These are phyloP conservation scores for Aciculoconidium aculeatum DNA, from an alignment of 805 yeast genomes.

Conservation along the genomic window DNA sequence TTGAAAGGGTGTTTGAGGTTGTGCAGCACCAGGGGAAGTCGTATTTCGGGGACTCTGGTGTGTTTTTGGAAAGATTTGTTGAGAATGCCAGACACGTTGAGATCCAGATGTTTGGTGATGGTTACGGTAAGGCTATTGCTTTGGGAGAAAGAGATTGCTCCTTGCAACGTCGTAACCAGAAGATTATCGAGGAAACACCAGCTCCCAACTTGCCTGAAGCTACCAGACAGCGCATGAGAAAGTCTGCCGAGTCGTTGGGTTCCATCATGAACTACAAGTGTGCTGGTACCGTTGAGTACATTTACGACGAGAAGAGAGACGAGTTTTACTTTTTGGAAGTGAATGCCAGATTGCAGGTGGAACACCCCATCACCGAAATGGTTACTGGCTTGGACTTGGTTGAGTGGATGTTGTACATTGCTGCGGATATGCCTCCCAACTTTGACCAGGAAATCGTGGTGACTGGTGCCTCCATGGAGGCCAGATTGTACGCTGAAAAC, in stretches of 20 bases:
- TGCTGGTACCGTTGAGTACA: constrained; percentile 97
- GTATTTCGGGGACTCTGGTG: constrained; percentile 94
- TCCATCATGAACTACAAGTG: constrained; percentile 83
- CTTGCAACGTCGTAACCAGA: constrained; percentile 94
- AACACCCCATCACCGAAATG: constrained; percentile 94
- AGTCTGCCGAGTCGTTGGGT: constrained; percentile 80
- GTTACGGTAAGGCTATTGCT: constrained; percentile 87
- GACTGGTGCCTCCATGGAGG: constrained; percentile 93
- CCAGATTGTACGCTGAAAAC: constrained; percentile 93
- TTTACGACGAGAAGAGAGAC: constrained; percentile 79
- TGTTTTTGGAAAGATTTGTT: constrained; percentile 88
- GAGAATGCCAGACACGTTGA: constrained; percentile 96
- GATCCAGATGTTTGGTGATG: constrained; percentile 95
- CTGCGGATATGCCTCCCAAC: constrained; percentile 85
- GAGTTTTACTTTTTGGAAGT: constrained; percentile 94
- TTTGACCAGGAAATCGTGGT: constrained; percentile 54
- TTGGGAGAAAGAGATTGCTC: constrained; percentile 98
- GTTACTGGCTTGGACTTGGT: constrained; percentile 93
- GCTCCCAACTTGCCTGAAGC: constrained; percentile 87
- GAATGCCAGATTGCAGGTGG: constrained; percentile 94
- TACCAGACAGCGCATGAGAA: constrained; percentile 69
- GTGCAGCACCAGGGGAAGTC: constrained; percentile 92
- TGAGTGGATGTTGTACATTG: constrained; percentile 93
- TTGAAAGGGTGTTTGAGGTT: constrained; percentile 78
- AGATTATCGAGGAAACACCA: constrained; percentile 95